phyloP scores from a whole-genome alignment of 805 yeast species.

The Kodamaea restingae region DNA sequence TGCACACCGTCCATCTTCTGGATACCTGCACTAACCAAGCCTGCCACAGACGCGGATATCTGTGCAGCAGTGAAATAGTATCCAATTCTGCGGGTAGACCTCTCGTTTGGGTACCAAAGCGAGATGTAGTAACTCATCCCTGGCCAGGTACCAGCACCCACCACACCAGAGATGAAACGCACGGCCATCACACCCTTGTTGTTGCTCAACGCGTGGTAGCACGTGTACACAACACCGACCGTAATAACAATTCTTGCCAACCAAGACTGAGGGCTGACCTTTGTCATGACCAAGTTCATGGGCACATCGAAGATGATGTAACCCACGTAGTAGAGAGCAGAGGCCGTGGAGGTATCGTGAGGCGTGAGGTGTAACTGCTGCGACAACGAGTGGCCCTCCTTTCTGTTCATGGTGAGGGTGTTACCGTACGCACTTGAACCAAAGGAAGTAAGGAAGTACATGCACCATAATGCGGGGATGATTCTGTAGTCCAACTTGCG shows the following conservation, averaged over 20 bases:
- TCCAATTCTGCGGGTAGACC: conserved; percentile 76
- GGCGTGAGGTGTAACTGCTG: conserved; percentile 48
- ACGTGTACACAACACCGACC: conserved; percentile 73
- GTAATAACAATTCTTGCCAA: conserved; percentile 69
- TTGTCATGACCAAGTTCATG: conserved; percentile 82
- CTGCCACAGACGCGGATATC: conserved; percentile 85
- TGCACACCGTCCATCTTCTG: conserved; percentile 71
- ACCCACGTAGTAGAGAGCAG: conserved; percentile 79
- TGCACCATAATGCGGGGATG: conserved; percentile 77
- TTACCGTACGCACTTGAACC: conserved; percentile 76
- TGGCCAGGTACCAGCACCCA: conserved; percentile 89
- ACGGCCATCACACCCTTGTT: conserved; percentile 63
- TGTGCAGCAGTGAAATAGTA: conserved; percentile 92
- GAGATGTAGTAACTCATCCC: conserved; percentile 82
- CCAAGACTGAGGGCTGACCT: conserved; percentile 82
- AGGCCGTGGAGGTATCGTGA: conserved; percentile 65
- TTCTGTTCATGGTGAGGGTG: conserved; percentile 72
- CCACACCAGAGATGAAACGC: conserved; percentile 68
- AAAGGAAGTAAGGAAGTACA: conserved; percentile 75
- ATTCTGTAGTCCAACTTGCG: conserved; percentile 64
- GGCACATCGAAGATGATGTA: conserved; percentile 83
- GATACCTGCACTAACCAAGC: conserved; percentile 82
- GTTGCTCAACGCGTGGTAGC: conserved; percentile 59
- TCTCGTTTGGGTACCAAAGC: conserved; percentile 78
- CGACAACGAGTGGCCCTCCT: conserved; percentile 55